These are phyloP conservation scores for Rusavskia elegans DNA, from an alignment of 495 filamentous ascomycete species.

Conservation along the genomic window DNA sequence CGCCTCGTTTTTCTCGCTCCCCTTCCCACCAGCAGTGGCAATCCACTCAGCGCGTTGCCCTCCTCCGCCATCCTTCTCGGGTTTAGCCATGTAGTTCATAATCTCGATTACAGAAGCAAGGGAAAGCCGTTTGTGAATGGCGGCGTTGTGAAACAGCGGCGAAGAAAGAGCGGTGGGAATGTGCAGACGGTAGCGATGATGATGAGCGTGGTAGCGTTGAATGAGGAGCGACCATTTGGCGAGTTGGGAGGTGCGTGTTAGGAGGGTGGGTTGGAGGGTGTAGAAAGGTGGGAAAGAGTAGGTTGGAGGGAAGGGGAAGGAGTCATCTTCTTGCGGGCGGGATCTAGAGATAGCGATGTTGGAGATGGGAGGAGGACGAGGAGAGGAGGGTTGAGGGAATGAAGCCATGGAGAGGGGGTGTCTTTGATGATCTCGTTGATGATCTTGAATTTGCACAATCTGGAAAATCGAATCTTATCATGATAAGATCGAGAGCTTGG, in stretches of 20 bases:
- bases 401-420: not conserved
- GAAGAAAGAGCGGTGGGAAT: conserved; percentile 42
- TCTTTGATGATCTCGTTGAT: not conserved
- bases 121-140: conserved; percentile 37
- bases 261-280: conserved; percentile 56
- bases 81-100: conserved; percentile 47
- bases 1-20: conserved; percentile 19
- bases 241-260: conserved; percentile 62
- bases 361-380: not conserved
- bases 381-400: not conserved
- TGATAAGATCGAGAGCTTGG: not conserved
- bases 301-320: conserved; percentile 26
- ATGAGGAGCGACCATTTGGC: conserved; percentile 75
- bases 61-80: conserved; percentile 35
- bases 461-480: not conserved
- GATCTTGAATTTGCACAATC: too few relatives aligned
- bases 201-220: conserved; percentile 64
- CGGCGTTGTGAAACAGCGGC: conserved; percentile 40
- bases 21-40: conserved; percentile 8
- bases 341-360: not conserved
- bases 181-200: conserved; percentile 55
- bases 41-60: conserved; percentile 54
- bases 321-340: not conserved
- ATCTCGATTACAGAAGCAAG: conserved; percentile 49
- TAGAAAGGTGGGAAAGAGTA: conserved; percentile 43